These are phyloP conservation scores for Alnus rubra DNA, from an alignment of 306 rosid genomes.

Conservation along the genomic window DNA sequence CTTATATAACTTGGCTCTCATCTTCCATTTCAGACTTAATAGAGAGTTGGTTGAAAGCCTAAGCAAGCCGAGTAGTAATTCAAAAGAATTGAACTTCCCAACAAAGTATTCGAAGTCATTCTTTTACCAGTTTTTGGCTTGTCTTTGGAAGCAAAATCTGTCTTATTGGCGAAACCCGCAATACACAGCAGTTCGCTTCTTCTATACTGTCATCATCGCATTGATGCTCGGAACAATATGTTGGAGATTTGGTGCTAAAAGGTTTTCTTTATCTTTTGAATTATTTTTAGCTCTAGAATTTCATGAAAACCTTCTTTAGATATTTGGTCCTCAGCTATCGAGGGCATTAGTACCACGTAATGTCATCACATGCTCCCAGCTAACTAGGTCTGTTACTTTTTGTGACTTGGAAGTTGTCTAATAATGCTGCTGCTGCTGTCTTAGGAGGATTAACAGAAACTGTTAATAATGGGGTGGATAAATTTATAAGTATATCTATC, in stretches of 20 bases:
- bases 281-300: neutral
- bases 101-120: conserved; percentile 75
- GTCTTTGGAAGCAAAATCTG: conserved; percentile 97
- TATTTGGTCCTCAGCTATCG: neutral
- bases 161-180: conserved; percentile 98
- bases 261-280: conserved; percentile 39
- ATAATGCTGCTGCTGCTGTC: neutral
- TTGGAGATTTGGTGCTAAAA: conserved; percentile 90
- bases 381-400: neutral
- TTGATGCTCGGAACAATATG: conserved; percentile 94
- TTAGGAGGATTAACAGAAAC: neutral
- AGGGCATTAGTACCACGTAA: neutral
- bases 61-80: conserved; percentile 65
- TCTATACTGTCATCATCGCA: conserved; percentile 88
- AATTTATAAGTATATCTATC: neutral
- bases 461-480: neutral
- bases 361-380: neutral
- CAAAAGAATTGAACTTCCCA: conserved; percentile 77
- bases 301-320: neutral
- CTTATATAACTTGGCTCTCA: conserved; percentile 28
- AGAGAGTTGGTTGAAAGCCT: conserved; percentile 70
- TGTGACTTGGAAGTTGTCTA: neutral
- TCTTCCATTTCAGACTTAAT: conserved; percentile 56
- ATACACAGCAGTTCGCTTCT: conserved; percentile 93
- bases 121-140: conserved; percentile 85